Evolutionary conservation across 768 basidiomycete species (phyloP).

Genomic region (Amanita exitialis): DNA sequence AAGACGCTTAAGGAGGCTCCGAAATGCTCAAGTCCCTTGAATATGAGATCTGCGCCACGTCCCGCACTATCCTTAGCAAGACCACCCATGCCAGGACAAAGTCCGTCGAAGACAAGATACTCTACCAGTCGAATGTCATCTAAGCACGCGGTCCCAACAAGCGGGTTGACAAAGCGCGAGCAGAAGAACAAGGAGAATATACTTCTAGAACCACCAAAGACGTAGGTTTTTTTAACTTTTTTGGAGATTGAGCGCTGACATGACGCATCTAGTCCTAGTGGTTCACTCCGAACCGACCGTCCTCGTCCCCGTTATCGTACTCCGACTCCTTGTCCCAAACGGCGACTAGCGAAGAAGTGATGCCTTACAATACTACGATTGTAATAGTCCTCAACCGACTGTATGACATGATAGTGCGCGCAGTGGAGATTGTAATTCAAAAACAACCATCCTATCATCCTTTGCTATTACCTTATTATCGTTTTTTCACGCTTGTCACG

Average conservation of each 20-base stretch:
- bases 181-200: conserved; percentile 3
- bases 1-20: not conserved
- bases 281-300: not conserved
- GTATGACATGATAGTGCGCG: conserved; percentile 30
- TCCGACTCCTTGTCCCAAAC: not conserved
- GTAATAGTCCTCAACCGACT: conserved; percentile 17
- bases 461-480: no score
- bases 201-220: not conserved
- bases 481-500: no score
- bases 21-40: not conserved
- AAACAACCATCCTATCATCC: conserved; percentile 19
- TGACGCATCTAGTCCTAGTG: not conserved
- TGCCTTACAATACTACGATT: no score
- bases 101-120: not conserved
- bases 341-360: not conserved
- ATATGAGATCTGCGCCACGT: not conserved
- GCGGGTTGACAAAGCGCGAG: not conserved
- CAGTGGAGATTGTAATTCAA: conserved; percentile 33
- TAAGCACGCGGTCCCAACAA: not conserved
- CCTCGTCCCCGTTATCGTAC: not conserved
- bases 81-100: not conserved
- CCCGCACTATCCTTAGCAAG: not conserved
- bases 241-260: not conserved
- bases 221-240: not conserved
- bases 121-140: not conserved